Base-by-base conservation (phyloP, 179 eudicot species). In the Nepenthes alata region DNA sequence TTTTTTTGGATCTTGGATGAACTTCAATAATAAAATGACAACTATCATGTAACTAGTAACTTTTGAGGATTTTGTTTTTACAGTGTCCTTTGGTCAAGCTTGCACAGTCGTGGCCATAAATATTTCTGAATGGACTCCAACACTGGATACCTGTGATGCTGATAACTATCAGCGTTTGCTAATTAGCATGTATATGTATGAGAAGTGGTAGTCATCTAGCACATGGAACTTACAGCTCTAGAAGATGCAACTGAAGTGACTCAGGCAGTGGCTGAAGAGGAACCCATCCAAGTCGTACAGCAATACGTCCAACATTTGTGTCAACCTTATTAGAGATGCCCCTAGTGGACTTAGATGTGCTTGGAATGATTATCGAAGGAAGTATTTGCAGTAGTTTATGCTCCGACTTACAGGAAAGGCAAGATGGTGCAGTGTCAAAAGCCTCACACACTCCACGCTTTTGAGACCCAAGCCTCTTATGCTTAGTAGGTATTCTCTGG, bases 251-350 rank as follows among this genome's bases (percentile, higher is more conserved):
- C 60, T 89, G 98, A 67, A 89, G 95, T 16, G 89, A 81, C 73
- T 93, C 98, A 16, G 96, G 95, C 45, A 89, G 78, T 48, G 98
- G 96, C 75, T 86, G 95, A 14, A 93, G 89, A 56, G 96, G 98
- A 44, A 93, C 93, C 98, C 96, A 93, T 56, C 98, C 98, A 39
- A 89, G 85, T 71, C 96, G 72, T 55, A 93, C 96, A 49, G 96
- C 95, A 54, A 93, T 85, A 5, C 95, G 75, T 12, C 88, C 94
- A 70, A 93, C 98, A 75, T 93, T 93, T 50, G 93, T 86, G 78
- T 93, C 98, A 66, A 89, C 98, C 98, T 93, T 69, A 56, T 35
- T 38, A 11, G 38, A 44, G 14, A 45, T 67, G 9, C 53, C 44
- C 25, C 15, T 59, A 57, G 45, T 41, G 59, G 16, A 53, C 64